phyloP scores from a whole-genome alignment of 2,329 filamentous ascomycete genomes.

The Raffaelea ambrosiae region DNA sequence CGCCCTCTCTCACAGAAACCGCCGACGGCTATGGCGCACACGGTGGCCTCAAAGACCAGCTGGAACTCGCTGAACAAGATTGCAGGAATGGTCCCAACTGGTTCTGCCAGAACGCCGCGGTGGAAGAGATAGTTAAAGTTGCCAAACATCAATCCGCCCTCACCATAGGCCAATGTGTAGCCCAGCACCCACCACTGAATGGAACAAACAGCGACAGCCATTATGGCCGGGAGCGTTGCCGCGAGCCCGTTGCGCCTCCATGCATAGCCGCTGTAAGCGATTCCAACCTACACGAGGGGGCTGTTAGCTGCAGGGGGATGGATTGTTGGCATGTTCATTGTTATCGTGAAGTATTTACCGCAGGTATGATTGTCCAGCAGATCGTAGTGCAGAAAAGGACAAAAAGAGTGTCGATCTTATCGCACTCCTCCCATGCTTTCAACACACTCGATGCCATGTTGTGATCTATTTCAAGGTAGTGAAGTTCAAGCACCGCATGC shows the following conservation, averaged over 20 bases:
- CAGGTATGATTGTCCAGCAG: constrained; percentile 8
- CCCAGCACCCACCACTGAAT: constrained; percentile 99
- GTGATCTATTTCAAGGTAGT: too few relatives aligned
- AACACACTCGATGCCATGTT: not conserved
- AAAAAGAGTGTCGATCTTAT: constrained; percentile 6
- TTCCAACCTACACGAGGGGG: constrained; percentile 1
- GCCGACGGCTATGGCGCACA: constrained; percentile 8
- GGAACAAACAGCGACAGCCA: constrained; percentile 76
- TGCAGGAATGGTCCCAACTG: constrained; percentile 81
- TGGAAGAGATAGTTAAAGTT: constrained; percentile 82
- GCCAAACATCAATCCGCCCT: constrained; percentile 77
- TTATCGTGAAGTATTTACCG: not conserved
- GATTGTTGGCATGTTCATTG: not conserved
- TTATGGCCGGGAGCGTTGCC: constrained; percentile 52
- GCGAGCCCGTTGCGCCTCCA: constrained; percentile 9
- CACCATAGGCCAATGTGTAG: constrained; percentile 81
- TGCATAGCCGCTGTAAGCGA: constrained; percentile 9
- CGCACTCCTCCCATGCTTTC: constrained; percentile 5
- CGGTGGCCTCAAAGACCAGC: constrained; percentile 17
- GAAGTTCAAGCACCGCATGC: too few relatives aligned
- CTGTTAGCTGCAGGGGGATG: not conserved
- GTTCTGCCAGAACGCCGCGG: constrained; percentile 79
- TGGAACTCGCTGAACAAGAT: constrained; percentile 88
- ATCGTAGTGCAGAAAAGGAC: constrained; percentile 7
- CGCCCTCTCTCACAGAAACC: constrained; percentile 6